Evolutionary conservation across 371 early-diverging fungal genomes (phyloP).

Genomic region (Mucor circinelloides): DNA sequence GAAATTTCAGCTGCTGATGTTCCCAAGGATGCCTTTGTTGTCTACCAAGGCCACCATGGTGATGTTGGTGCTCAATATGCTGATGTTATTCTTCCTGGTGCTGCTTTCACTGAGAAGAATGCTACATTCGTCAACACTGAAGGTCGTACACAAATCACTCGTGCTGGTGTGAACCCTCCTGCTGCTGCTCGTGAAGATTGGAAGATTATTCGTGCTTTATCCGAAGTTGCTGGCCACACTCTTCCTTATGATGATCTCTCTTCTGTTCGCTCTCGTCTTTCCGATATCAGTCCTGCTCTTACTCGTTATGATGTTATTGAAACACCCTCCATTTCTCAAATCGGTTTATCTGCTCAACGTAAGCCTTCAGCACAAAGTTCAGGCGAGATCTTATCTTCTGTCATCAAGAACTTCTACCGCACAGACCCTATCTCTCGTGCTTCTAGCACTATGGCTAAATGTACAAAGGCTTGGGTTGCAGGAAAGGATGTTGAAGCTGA

Average conservation of each 20-base stretch:
- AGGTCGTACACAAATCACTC: slow-evolving; percentile 91
- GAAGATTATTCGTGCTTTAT: slow-evolving; percentile 96
- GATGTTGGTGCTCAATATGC: slow-evolving; percentile 94
- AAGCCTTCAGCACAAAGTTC: slow-evolving; percentile 48
- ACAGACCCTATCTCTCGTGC: slow-evolving; percentile 93
- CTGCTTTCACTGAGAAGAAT: slow-evolving; percentile 97
- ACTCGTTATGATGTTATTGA: slow-evolving; percentile 76
- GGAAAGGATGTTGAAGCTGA: slow-evolving; percentile 42
- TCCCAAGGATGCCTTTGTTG: slow-evolving; percentile 92
- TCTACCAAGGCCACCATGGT: slow-evolving; percentile 99
- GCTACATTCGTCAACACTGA: slow-evolving; percentile 94
- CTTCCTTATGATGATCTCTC: slow-evolving; percentile 90
- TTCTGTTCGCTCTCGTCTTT: slow-evolving; percentile 83
- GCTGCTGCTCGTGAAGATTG: slow-evolving; percentile 96
- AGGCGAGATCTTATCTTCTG: slow-evolving; percentile 51
- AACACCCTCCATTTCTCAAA: slow-evolving; percentile 52
- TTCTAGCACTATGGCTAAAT: slow-evolving; percentile 96
- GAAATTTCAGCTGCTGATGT: slow-evolving; percentile 75
- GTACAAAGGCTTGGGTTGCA: slow-evolving; percentile 67
- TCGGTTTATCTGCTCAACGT: slow-evolving; percentile 67
- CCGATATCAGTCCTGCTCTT: slow-evolving; percentile 85
- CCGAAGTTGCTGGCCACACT: slow-evolving; percentile 84
- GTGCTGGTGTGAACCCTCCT: slow-evolving; percentile 92
- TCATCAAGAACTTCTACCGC: slow-evolving; percentile 91
- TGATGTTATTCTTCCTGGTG: slow-evolving; percentile 94